Evolutionary conservation across 176 grass and related monocot species (phyloP).

Genomic region (Secale cereale): DNA sequence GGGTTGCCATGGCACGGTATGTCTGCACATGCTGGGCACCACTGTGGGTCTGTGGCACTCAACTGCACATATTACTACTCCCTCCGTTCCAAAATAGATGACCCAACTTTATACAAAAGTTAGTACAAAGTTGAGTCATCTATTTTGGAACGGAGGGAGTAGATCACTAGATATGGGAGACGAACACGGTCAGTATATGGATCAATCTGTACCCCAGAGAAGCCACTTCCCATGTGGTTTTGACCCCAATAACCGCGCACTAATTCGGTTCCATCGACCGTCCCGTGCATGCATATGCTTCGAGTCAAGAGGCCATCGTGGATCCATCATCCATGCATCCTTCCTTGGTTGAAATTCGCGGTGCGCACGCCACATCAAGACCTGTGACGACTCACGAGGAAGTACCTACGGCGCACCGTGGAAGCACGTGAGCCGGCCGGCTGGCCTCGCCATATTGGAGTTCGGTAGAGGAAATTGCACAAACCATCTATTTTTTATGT

Average conservation of each 20-base stretch:
- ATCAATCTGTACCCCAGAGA: not conserved
- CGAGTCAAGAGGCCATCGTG: not conserved
- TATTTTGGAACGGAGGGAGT: no score
- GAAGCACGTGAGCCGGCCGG: not conserved
- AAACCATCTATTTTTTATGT: no score
- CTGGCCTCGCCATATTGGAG: not conserved
- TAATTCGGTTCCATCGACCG: not conserved
- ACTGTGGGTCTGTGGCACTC: not conserved
- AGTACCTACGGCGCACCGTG: constrained; percentile 1
- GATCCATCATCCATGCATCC: not conserved
- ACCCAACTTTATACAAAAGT: no score
- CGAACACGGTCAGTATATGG: not conserved
- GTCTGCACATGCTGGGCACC: no score
- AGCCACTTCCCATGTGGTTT: constrained; percentile 12
- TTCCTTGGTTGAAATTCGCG: not conserved
- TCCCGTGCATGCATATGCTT: not conserved
- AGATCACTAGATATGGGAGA: not conserved
- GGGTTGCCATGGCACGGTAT: no score
- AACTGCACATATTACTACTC: not conserved
- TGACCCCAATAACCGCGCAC: not conserved
- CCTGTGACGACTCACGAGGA: not conserved
- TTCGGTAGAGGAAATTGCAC: no score
- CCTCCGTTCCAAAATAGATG: no score
- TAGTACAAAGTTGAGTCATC: no score
- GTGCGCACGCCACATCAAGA: not conserved